These are phyloP conservation scores for Aspergillus haitiensis DNA, from an alignment of 495 filamentous ascomycete genomes.

Conservation along the genomic window DNA sequence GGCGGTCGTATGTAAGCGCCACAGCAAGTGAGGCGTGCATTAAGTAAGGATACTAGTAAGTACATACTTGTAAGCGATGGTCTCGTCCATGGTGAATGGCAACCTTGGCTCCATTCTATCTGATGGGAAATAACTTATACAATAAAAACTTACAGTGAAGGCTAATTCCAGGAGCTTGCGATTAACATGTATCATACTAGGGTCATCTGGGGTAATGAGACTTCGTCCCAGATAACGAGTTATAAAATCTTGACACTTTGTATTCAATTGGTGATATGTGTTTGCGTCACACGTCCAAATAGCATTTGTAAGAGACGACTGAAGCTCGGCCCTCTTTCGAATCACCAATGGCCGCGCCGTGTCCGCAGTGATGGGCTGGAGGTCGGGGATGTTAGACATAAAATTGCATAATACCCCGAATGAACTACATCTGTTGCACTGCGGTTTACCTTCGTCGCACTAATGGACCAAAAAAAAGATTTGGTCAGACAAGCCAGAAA, in stretches of 20 bases:
- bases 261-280: slow-evolving; percentile 34
- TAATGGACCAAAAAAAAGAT: slow-evolving; percentile 16
- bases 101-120: slow-evolving; percentile 1
- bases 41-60: slow-evolving; percentile 42
- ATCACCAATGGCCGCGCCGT: slow-evolving; percentile 22
- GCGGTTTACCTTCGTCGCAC: slow-evolving; percentile 49
- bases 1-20: slow-evolving; percentile 45
- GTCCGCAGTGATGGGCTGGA: slow-evolving; percentile 36
- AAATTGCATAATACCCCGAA: slow-evolving; percentile 50
- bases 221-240: slow-evolving; percentile 40
- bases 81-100: background rate
- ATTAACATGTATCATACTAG: slow-evolving; percentile 40
- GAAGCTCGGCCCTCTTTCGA: slow-evolving; percentile 22
- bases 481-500: slow-evolving; percentile 17
- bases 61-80: slow-evolving; percentile 22
- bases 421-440: slow-evolving; percentile 45
- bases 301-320: slow-evolving; percentile 29
- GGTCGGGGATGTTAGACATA: slow-evolving; percentile 36
- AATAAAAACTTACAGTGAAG: slow-evolving; percentile 34
- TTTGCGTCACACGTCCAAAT: slow-evolving; percentile 35
- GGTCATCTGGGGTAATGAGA: slow-evolving; percentile 37
- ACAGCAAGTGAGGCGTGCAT: slow-evolving; percentile 51
- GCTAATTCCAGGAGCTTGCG: slow-evolving; percentile 37
- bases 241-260: slow-evolving; percentile 41
- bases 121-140: background rate